Evolutionary conservation across 495 filamentous ascomycete species (phyloP).

Genomic region (Patellaria atrata): DNA sequence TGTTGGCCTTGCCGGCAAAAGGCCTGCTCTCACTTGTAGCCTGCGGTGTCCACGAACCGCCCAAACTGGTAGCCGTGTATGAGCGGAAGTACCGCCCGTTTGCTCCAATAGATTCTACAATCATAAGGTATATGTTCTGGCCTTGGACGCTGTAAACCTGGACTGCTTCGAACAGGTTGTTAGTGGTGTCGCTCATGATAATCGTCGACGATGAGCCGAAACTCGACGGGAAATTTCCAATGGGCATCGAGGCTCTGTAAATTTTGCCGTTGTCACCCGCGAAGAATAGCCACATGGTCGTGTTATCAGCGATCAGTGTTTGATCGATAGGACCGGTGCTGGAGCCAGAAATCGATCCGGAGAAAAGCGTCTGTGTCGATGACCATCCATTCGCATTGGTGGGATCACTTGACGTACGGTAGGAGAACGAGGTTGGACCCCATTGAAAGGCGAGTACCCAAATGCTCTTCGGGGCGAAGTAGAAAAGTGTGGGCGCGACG

Average conservation of each 20-base stretch:
- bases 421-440: conserved; percentile 43
- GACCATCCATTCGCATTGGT: conserved; percentile 43
- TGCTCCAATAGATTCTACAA: conserved; percentile 44
- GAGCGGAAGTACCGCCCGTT: conserved; percentile 51
- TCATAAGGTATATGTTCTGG: conserved; percentile 43
- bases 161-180: conserved; percentile 49
- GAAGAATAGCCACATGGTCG: conserved; percentile 51
- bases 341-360: conserved; percentile 36
- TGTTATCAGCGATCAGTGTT: conserved; percentile 42
- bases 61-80: conserved; percentile 39
- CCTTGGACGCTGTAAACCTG: conserved; percentile 45
- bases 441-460: conserved; percentile 51
- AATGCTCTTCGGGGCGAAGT: conserved; percentile 42
- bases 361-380: conserved; percentile 37
- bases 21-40: conserved; percentile 36
- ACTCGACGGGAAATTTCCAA: conserved; percentile 41
- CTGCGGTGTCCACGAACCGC: conserved; percentile 40
- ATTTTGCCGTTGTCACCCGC: conserved; percentile 50
- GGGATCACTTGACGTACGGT: conserved; percentile 42
- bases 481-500: conserved; percentile 49
- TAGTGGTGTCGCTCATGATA: conserved; percentile 35
- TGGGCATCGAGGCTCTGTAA: conserved; percentile 45
- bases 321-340: conserved; percentile 42
- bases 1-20: conserved; percentile 51
- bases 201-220: conserved; percentile 37